A percentile compares a stretch with the other conserved stretches of the same genome.
Conservation (phyloP, 2,329 filamentous ascomycete genomes). For the Didymella pomorum region DNA sequence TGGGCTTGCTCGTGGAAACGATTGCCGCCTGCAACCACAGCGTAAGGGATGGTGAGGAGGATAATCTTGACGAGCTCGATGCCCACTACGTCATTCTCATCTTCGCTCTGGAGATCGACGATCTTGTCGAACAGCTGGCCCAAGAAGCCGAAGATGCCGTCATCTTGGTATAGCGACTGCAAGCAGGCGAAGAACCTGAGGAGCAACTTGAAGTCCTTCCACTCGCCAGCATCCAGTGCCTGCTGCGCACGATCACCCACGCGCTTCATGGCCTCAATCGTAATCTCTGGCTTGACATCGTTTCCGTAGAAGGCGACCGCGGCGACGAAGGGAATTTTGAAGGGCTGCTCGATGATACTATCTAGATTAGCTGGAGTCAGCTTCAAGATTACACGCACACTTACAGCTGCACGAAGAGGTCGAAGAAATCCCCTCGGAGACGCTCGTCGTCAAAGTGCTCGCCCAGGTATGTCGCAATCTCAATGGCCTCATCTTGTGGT, state of each 20-base stretch:
- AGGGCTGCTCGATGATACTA: slow-evolving; percentile 83
- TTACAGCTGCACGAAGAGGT: slow-evolving; percentile 76
- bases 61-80: slow-evolving; percentile 97
- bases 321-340: slow-evolving; percentile 96
- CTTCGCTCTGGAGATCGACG: slow-evolving; percentile 91
- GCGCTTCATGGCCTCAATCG: slow-evolving; percentile 72
- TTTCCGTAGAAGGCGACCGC: slow-evolving; percentile 84
- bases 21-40: slow-evolving; percentile 59
- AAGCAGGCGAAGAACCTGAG: slow-evolving; percentile 90
- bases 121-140: slow-evolving; percentile 91
- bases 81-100: slow-evolving; percentile 84
- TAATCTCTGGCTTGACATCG: slow-evolving; percentile 76
- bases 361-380: slow-evolving; percentile 23
- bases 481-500: slow-evolving; percentile 48
- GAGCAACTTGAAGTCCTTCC: slow-evolving; percentile 90
- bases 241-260: slow-evolving; percentile 69
- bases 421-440: slow-evolving; percentile 74
- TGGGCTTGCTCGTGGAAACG: slow-evolving; percentile 70
- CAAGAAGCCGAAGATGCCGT: slow-evolving; percentile 84
- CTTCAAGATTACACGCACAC: slow-evolving; percentile 29
- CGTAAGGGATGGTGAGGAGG: slow-evolving; percentile 90
- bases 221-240: slow-evolving; percentile 75
- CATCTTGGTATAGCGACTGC: slow-evolving; percentile 79
- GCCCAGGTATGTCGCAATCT: slow-evolving; percentile 68
- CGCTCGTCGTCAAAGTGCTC: slow-evolving; percentile 83